Evolutionary conservation across 129 eudicot genomes (phyloP).

Genomic region (Ambrosia artemisiifolia): DNA sequence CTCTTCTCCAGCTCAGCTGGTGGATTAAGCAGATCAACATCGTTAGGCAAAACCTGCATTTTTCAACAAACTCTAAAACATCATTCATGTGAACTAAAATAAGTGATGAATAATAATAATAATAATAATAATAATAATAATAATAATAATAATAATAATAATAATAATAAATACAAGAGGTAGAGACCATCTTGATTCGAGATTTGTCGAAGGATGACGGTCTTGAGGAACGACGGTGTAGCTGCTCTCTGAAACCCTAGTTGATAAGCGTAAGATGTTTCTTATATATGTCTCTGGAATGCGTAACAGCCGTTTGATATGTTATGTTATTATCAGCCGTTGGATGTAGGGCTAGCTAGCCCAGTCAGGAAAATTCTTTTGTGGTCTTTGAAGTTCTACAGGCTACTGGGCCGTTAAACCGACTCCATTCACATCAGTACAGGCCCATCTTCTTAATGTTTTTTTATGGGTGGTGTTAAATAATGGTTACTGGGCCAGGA

Average conservation of each 20-base stretch:
- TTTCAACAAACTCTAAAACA: not conserved
- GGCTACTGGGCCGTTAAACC: not conserved
- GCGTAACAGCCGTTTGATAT: not conserved
- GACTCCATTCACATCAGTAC: not conserved
- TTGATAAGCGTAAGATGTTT: not conserved
- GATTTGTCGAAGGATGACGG: slow-evolving; percentile 4
- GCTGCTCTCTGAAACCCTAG: not conserved
- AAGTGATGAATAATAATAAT: no score
- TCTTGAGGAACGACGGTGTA: not conserved
- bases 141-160: no score
- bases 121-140: no score
- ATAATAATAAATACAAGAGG: no score
- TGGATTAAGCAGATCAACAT: slow-evolving; percentile 52
- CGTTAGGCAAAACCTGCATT: slow-evolving; percentile 35
- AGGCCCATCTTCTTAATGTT: no score
- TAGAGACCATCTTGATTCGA: slow-evolving; percentile 19
- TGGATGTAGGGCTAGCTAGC: not conserved
- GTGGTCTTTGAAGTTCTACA: no score
- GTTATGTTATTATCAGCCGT: not conserved
- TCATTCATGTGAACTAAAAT: not conserved
- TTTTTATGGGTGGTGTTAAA: no score
- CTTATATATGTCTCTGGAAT: not conserved
- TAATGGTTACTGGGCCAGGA: no score
- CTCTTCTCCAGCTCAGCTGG: slow-evolving; percentile 63
- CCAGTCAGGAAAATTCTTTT: not conserved